These are phyloP conservation scores for Arachis stenosperma DNA, from an alignment of 306 rosid genomes.

Conservation along the genomic window DNA sequence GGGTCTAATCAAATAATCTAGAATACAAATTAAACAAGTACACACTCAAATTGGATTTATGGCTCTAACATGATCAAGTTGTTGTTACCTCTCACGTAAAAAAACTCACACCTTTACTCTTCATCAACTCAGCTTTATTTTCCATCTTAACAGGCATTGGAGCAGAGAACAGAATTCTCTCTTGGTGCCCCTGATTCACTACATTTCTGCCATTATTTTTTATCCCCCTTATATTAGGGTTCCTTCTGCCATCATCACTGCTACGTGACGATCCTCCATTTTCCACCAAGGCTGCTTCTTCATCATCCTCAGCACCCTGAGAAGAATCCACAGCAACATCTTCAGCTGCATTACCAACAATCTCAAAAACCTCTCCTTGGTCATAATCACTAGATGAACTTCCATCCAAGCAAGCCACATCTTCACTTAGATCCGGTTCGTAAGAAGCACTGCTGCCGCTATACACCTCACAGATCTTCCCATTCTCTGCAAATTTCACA, in stretches of 20 bases:
- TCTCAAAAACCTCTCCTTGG: slow-evolving; percentile 53
- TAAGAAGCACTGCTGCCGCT: slow-evolving; percentile 39
- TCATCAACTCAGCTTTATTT: slow-evolving; percentile 54
- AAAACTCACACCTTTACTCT: slow-evolving; percentile 57
- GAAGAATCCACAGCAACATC: slow-evolving; percentile 52
- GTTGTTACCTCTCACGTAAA: slow-evolving; percentile 37
- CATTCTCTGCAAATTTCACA: slow-evolving; percentile 78
- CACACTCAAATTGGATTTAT: slow-evolving; percentile 30
- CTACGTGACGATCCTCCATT: slow-evolving; percentile 46
- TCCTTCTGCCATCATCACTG: slow-evolving; percentile 64
- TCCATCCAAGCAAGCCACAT: slow-evolving; percentile 52
- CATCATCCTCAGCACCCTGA: slow-evolving; percentile 59
- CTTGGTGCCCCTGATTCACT: slow-evolving; percentile 40
- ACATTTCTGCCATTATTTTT: slow-evolving; percentile 38
- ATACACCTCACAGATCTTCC: slow-evolving; percentile 51
- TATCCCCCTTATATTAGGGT: slow-evolving; percentile 24
- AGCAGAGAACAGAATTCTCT: slow-evolving; percentile 59
- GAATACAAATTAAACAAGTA: slow-evolving; percentile 34
- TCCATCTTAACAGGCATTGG: slow-evolving; percentile 91
- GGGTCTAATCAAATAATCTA: slow-evolving; percentile 33
- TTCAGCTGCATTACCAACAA: slow-evolving; percentile 49
- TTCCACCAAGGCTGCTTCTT: slow-evolving; percentile 30
- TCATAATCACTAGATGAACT: slow-evolving; percentile 67
- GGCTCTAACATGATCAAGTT: slow-evolving; percentile 36
- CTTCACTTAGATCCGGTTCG: slow-evolving; percentile 46